Evolutionary conservation across 1,139 yeast species (phyloP), one percentile per base, ranked within the genome.

Genomic region (Yamadazyma membranifaciens): DNA sequence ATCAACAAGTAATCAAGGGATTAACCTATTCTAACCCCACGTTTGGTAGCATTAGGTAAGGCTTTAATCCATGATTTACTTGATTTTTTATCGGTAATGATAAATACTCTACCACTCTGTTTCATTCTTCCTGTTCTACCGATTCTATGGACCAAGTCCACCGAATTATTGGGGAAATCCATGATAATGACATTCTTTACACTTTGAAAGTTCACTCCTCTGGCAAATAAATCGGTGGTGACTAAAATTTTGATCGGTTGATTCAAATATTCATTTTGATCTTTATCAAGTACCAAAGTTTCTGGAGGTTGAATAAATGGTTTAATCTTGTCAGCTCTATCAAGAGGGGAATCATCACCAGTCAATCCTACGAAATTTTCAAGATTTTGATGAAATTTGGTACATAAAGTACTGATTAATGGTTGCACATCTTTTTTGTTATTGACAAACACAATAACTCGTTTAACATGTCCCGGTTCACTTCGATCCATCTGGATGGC

Each of bases 91-190:
- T 83, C 84, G 27, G 70, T 69, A 44, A 91, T 80, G 52, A 91
- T 69, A 51, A 88, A 83, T 2, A 87, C 96, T 46, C 96, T 74
- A 13, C 98, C 98, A 33, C 84, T 74, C 57, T 86, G 89, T 40
- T 85, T 86, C 84, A 89, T 84, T 57, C 98, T 71, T 4, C 97
- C 98, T 0, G 98, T 92, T 63, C 98, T 77, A 2, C 98, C 98
- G 4, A 89, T 83, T 46, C 98, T 71, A 57, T 92, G 98, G 15
- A 92, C 80, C 44, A 92, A 70, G 61, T 91, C 98, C 25, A 87
- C 83, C 0, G 97, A 79, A 7, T 85, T 82, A 42, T 78, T 74
- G 4, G 98, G 98, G 37, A 89, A 77, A 55, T 92, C 98, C 67
- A 84, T 83, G 39, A 92, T 65, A 30, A 92, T 74, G 14, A 92